Conservation (phyloP, 768 basidiomycete genomes). For the Vararia minispora region DNA sequence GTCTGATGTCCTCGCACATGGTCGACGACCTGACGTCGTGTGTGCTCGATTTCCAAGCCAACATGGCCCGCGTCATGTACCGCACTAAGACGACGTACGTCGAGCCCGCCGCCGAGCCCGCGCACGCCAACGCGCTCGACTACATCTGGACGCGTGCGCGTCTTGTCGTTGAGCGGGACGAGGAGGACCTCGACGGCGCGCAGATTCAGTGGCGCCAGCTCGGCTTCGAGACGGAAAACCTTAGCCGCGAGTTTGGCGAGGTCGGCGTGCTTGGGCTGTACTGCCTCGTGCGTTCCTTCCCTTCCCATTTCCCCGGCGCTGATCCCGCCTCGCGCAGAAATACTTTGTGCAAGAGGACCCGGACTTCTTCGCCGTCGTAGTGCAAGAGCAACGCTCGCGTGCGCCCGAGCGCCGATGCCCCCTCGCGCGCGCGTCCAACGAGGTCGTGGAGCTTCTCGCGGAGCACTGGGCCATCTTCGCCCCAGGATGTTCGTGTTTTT, state of each 20-base stretch:
- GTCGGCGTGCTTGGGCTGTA: conserved; percentile 77
- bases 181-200: conserved; percentile 35
- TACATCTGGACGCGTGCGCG: conserved; percentile 61
- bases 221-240: conserved; percentile 68
- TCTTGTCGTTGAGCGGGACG: conserved; percentile 40
- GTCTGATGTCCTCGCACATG: conserved; percentile 73
- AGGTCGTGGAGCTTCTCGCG: conserved; percentile 73
- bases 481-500: conserved; percentile 55
- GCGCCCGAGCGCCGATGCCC: conserved; percentile 70
- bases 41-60: conserved; percentile 82
- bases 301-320: background rate
- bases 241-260: conserved; percentile 64
- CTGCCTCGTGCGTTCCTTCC: conserved; percentile 45
- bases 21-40: conserved; percentile 75
- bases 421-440: conserved; percentile 73
- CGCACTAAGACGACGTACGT: conserved; percentile 74
- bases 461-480: conserved; percentile 83
- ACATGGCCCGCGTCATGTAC: conserved; percentile 68
- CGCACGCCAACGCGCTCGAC: conserved; percentile 44
- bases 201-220: conserved; percentile 63
- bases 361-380: conserved; percentile 68
- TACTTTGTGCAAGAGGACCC: conserved; percentile 58
- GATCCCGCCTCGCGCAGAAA: conserved; percentile 28
- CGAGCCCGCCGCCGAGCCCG: conserved; percentile 50
- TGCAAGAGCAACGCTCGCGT: conserved; percentile 72